Percentiles rank a stretch among this genome's conserved stretches.
Evolutionary conservation across 139 green algal species (phyloP).

Genomic region (Closterium sp.): DNA sequence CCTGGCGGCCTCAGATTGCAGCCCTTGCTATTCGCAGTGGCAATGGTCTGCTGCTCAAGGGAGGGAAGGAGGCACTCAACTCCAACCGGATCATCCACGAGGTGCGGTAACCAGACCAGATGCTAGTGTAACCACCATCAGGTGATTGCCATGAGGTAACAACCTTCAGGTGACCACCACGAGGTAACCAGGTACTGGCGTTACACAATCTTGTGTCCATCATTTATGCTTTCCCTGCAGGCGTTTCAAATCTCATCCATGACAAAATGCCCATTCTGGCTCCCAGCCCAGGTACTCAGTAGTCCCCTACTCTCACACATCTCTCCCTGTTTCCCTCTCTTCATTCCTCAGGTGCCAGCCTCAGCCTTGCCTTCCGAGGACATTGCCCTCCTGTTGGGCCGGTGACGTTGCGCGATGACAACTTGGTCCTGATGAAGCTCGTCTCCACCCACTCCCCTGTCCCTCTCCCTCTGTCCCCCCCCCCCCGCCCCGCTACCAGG

Average conservation of each 20-base stretch:
- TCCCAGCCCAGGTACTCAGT: too few species aligned
- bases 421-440: slow-evolving; percentile 80
- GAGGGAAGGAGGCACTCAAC: slow-evolving; percentile 88
- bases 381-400: slow-evolving; percentile 69
- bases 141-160: too few species aligned
- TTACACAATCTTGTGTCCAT: too few species aligned
- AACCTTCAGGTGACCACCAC: too few species aligned
- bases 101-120: slow-evolving; percentile 57
- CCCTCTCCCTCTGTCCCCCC: neutral
- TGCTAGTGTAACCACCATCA: too few species aligned
- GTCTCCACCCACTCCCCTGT: too few species aligned
- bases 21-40: slow-evolving; percentile 77
- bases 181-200: too few species aligned
- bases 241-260: too few species aligned
- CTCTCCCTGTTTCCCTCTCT: neutral
- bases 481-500: neutral
- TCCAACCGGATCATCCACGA: slow-evolving; percentile 83
- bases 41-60: slow-evolving; percentile 93
- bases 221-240: too few species aligned
- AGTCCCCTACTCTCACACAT: neutral
- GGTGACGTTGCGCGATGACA: slow-evolving; percentile 78
- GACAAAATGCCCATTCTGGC: too few species aligned
- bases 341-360: slow-evolving; percentile 30
- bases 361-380: slow-evolving; percentile 33
- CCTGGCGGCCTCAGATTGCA: slow-evolving; percentile 64